A percentile compares a stretch with the other conserved stretches of the same genome.
Evolutionary conservation across 306 rosid genomes (phyloP).

Genomic region (Cucurbita ficifolia): DNA sequence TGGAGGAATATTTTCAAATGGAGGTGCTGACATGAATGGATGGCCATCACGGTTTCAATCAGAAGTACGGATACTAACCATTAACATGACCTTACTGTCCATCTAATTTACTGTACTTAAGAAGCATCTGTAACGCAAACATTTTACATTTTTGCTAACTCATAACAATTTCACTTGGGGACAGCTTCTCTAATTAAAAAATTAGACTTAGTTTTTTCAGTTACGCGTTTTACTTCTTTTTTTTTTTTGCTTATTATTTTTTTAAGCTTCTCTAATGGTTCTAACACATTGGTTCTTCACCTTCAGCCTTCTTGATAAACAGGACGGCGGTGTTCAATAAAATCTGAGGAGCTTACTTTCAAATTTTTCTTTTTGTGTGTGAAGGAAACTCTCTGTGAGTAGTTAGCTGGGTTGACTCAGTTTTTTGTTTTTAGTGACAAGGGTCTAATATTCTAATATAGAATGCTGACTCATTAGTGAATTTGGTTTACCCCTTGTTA

Average conservation of each 20-base stretch:
- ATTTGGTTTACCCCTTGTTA: background rate
- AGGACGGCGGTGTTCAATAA: background rate
- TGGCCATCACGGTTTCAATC: constrained; percentile 98
- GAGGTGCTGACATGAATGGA: constrained; percentile 78
- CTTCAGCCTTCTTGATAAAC: constrained; percentile 1
- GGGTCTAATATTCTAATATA: constrained; percentile 2
- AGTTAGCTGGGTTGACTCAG: background rate
- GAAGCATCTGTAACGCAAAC: constrained; percentile 66
- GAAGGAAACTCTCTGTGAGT: background rate
- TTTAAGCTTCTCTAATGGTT: background rate
- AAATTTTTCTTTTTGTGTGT: background rate
- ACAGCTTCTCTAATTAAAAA: constrained; percentile 26
- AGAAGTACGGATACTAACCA: constrained; percentile 99
- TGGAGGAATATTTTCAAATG: constrained; percentile 87
- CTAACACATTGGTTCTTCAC: constrained; percentile 1
- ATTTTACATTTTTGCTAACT: constrained; percentile 54
- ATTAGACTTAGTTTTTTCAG: background rate
- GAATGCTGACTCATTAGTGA: background rate
- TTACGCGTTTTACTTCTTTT: background rate
- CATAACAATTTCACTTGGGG: constrained; percentile 37
- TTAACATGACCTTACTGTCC: constrained; percentile 92
- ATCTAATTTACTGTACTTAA: constrained; percentile 68
- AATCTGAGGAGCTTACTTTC: background rate
- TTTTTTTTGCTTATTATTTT: background rate
- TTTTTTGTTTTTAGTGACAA: background rate